A percentile compares a stretch with the other conserved stretches of the same genome.
These are phyloP conservation scores for Geranium rotundifolium DNA, from an alignment of 345 rosid genomes.

Conservation along the genomic window DNA sequence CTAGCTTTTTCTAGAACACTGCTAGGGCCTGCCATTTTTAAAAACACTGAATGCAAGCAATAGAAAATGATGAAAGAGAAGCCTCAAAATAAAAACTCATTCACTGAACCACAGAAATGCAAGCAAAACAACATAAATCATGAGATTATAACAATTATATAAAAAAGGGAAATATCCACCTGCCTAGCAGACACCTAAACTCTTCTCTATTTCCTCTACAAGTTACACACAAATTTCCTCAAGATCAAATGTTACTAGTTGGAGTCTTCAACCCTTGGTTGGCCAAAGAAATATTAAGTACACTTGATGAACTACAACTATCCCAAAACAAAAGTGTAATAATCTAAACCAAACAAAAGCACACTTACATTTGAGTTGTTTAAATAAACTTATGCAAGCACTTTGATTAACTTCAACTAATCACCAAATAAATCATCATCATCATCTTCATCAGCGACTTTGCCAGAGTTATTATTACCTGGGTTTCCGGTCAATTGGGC, in stretches of 20 bases:
- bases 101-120: not conserved
- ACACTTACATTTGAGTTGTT: not conserved
- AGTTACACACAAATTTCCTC: not conserved
- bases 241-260: not conserved
- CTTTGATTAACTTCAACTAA: constrained; percentile 15
- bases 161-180: not conserved
- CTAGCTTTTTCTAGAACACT: too few relatives aligned
- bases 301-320: not conserved
- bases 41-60: too few relatives aligned
- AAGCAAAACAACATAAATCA: not conserved
- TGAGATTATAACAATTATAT: not conserved
- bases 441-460: constrained; percentile 25
- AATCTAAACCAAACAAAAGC: too few relatives aligned
- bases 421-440: constrained; percentile 93
- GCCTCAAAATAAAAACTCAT: not conserved
- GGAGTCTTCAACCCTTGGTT: not conserved
- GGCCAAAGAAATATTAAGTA: not conserved
- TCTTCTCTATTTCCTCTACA: not conserved
- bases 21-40: too few relatives aligned
- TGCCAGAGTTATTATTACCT: constrained; percentile 10
- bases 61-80: not conserved
- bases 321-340: not conserved
- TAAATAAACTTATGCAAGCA: not conserved
- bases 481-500: constrained; percentile 14
- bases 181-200: not conserved